Conservation (phyloP, 164 flowering plant genomes). For the Santalum album region DNA sequence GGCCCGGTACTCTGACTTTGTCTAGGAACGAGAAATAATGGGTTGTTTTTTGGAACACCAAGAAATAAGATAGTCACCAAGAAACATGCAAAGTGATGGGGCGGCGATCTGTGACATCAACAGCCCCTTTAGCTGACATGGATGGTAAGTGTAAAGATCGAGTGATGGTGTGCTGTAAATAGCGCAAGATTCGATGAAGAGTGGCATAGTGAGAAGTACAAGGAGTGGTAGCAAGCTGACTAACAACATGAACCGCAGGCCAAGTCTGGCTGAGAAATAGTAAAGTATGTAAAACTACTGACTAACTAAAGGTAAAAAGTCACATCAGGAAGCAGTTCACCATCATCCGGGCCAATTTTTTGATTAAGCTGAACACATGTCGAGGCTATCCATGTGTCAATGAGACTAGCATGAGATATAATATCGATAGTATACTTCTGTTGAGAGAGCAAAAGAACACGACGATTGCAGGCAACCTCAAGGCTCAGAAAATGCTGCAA, state of each 20-base stretch:
- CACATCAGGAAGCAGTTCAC: neutral
- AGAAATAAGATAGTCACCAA: neutral
- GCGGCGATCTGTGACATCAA: neutral
- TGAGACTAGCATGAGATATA: neutral
- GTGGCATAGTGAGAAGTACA: neutral
- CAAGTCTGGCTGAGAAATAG: neutral
- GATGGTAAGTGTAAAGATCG: neutral
- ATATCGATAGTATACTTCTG: neutral
- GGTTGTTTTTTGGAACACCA: neutral
- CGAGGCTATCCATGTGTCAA: neutral
- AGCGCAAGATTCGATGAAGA: neutral
- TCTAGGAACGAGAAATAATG: neutral
- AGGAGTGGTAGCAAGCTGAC: neutral
- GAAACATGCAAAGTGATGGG: neutral
- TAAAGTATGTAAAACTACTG: neutral
- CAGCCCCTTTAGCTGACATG: neutral
- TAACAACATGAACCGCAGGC: neutral
- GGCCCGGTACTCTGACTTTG: neutral
- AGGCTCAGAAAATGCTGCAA: neutral
- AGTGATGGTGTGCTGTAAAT: neutral
- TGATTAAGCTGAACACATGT: neutral
- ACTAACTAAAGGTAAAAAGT: neutral
- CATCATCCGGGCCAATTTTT: neutral
- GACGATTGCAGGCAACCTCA: neutral
- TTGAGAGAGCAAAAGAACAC: neutral